Conservation (phyloP, 345 rosid species). For the Gossypium turneri region DNA sequence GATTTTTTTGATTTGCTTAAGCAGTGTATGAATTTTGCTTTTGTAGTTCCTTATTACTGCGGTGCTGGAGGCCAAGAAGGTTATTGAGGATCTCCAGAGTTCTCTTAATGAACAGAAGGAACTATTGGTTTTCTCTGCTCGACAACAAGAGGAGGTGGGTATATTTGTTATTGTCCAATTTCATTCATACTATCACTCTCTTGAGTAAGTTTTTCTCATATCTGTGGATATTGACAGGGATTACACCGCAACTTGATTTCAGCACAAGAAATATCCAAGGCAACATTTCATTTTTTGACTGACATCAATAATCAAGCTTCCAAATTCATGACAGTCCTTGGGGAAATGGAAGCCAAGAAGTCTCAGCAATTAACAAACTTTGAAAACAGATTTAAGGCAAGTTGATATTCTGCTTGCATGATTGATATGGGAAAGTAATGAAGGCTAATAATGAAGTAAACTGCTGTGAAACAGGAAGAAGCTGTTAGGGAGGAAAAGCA, state of each 20-base stretch:
- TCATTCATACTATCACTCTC: constrained; percentile 7
- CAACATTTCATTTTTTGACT: constrained; percentile 47
- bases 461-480: constrained; percentile 57
- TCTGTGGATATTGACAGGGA: constrained; percentile 37
- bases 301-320: constrained; percentile 62
- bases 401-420: background rate
- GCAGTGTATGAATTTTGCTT: background rate
- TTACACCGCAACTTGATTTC: constrained; percentile 49
- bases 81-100: constrained; percentile 43
- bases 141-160: constrained; percentile 65
- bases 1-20: background rate
- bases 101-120: constrained; percentile 65
- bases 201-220: constrained; percentile 3
- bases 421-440: background rate
- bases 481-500: constrained; percentile 69
- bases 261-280: constrained; percentile 54
- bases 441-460: constrained; percentile 9
- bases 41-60: constrained; percentile 54
- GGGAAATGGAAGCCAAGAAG: constrained; percentile 50
- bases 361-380: constrained; percentile 47
- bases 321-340: constrained; percentile 35
- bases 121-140: constrained; percentile 47
- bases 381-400: constrained; percentile 61
- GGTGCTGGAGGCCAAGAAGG: constrained; percentile 50
- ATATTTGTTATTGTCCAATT: constrained; percentile 1